Percentiles rank a stretch among this genome's conserved stretches.
Conservation (phyloP, 441 rosid genomes). For the Pelargonium myrrhifolium region DNA sequence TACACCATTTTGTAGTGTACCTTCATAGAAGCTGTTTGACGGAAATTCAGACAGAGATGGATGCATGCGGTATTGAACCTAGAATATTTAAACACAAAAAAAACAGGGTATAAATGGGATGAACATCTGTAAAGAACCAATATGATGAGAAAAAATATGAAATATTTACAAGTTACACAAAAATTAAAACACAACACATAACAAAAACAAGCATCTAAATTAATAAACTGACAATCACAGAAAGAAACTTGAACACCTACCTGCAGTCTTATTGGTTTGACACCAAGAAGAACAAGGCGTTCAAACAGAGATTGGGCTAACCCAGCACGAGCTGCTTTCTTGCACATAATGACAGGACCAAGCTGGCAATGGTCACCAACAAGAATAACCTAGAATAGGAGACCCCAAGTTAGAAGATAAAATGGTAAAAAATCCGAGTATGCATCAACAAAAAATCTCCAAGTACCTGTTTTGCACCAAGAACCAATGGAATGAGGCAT, state of each 20-base stretch:
- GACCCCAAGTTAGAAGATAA: constrained; percentile 19
- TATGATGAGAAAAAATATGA: neutral
- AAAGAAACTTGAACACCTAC: constrained; percentile 31
- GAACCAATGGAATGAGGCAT: constrained; percentile 98
- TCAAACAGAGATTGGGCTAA: constrained; percentile 97
- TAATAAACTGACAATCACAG: neutral
- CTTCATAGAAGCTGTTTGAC: constrained; percentile 94
- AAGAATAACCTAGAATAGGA: constrained; percentile 64
- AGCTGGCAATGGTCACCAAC: constrained; percentile 99
- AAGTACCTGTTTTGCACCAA: constrained; percentile 94
- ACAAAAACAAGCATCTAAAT: neutral
- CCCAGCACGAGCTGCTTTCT: constrained; percentile 99
- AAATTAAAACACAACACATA: neutral
- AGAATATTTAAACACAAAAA: constrained; percentile 17
- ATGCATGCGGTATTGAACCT: constrained; percentile 99
- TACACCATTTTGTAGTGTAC: constrained; percentile 97
- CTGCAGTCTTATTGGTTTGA: constrained; percentile 98
- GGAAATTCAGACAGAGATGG: constrained; percentile 97
- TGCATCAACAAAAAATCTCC: constrained; percentile 8
- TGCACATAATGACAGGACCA: constrained; percentile 99
- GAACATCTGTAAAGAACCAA: neutral
- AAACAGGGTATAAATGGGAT: neutral
- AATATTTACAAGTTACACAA: neutral
- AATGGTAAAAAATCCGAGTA: neutral
- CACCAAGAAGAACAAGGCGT: constrained; percentile 93